Conservation (phyloP, 2,329 filamentous ascomycete species). For the Tolypocladium inflatum region DNA sequence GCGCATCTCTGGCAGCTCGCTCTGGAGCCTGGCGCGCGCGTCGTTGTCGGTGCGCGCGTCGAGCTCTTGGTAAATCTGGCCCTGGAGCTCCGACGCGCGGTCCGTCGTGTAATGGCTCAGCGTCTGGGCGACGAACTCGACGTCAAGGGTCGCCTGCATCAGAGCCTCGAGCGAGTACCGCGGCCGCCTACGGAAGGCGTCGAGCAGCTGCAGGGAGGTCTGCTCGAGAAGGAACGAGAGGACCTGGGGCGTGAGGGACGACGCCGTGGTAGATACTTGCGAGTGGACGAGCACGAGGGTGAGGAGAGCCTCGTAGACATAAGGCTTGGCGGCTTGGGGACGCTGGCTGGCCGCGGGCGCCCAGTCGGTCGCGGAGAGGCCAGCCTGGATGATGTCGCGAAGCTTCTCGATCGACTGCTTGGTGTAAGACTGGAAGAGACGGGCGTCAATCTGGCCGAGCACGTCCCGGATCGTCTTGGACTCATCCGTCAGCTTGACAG, state of each 20-base stretch:
- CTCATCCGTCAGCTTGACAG: conserved; percentile 89
- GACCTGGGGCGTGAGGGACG: conserved; percentile 68
- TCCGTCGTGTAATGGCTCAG: conserved; percentile 84
- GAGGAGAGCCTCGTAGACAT: conserved; percentile 82
- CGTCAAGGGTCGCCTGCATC: conserved; percentile 95
- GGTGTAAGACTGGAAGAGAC: conserved; percentile 89
- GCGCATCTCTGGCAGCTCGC: conserved; percentile 83
- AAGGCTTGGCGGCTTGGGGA: conserved; percentile 71
- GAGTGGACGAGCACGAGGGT: conserved; percentile 84
- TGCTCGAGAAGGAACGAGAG: conserved; percentile 82
- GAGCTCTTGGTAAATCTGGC: conserved; percentile 83
- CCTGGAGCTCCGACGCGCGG: conserved; percentile 69
- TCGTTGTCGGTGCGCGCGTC: conserved; percentile 85
- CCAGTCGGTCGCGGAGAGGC: conserved; percentile 66
- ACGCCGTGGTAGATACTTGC: conserved; percentile 72
- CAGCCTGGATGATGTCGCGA: conserved; percentile 58
- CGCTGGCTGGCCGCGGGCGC: conserved; percentile 44
- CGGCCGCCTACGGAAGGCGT: conserved; percentile 60
- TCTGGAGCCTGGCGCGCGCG: conserved; percentile 69
- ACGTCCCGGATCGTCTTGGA: conserved; percentile 86
- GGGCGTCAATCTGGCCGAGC: conserved; percentile 78
- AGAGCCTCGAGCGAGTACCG: conserved; percentile 70
- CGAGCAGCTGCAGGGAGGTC: conserved; percentile 68
- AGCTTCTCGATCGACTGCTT: conserved; percentile 63
- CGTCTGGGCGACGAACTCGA: conserved; percentile 94